Conservation (phyloP, 345 rosid species). For the Passiflora organensis region DNA sequence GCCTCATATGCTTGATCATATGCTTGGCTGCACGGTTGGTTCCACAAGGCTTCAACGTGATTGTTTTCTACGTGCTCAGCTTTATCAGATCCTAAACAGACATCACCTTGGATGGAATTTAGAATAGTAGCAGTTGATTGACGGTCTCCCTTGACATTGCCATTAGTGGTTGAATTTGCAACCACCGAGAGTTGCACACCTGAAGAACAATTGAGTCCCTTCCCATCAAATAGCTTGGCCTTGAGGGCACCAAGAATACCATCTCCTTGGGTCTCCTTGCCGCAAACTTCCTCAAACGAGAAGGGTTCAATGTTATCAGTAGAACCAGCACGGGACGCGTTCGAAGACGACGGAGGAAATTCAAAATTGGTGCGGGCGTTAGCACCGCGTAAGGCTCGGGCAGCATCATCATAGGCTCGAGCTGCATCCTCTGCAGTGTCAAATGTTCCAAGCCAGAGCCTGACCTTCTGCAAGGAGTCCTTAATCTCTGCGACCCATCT, state of each 20-base stretch:
- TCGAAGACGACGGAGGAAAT: conserved; percentile 18
- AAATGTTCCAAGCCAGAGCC: conserved; percentile 57
- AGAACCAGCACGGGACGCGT: conserved; percentile 3
- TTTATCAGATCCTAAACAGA: conserved; percentile 4
- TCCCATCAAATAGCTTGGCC: conserved; percentile 43
- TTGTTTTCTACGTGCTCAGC: conserved; percentile 7
- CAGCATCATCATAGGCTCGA: conserved; percentile 49
- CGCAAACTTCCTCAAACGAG: conserved; percentile 44
- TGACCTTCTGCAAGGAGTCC: conserved; percentile 44
- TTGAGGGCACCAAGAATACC: conserved; percentile 50
- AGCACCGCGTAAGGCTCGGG: conserved; percentile 42
- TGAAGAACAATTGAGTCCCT: conserved; percentile 17
- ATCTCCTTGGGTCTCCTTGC: conserved; percentile 24
- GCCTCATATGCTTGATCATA: conserved; percentile 15
- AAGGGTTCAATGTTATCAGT: conserved; percentile 35
- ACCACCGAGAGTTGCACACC: background rate
- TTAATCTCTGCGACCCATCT: conserved; percentile 63
- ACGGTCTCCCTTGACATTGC: background rate
- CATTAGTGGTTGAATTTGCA: background rate
- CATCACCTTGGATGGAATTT: background rate
- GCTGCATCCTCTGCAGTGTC: conserved; percentile 58
- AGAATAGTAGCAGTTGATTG: conserved; percentile 1
- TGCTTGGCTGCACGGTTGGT: conserved; percentile 23
- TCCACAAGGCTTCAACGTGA: conserved; percentile 21
- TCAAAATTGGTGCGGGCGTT: conserved; percentile 52